Conservation (phyloP, 108 stramenopile species). For the Nannochloropsis salina region DNA sequence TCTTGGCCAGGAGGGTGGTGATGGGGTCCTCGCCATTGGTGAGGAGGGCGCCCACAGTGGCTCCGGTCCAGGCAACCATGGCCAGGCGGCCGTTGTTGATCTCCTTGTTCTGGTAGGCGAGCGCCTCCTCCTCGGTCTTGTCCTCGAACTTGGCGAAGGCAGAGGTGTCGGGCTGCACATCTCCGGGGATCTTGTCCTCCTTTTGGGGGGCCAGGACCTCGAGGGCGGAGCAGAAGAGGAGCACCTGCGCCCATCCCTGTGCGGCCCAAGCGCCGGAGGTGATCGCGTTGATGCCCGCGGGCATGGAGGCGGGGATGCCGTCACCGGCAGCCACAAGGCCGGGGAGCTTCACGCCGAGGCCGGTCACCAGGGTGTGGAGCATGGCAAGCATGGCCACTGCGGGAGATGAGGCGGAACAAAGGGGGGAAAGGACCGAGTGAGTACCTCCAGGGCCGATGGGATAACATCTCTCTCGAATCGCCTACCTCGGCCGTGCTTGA, state of each 20-base stretch:
- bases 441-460: too few species aligned
- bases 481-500: neutral
- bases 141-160: neutral
- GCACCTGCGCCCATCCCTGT: constrained; percentile 16
- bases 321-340: constrained; percentile 13
- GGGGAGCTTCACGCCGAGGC: neutral
- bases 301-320: neutral
- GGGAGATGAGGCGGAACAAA: too few species aligned
- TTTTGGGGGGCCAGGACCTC: neutral
- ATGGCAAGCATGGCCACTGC: neutral
- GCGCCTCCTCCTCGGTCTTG: constrained; percentile 9
- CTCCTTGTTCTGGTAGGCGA: constrained; percentile 18
- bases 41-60: neutral
- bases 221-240: neutral
- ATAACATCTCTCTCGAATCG: too few species aligned
- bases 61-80: neutral
- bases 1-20: neutral
- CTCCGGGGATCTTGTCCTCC: constrained; percentile 13
- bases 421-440: too few species aligned
- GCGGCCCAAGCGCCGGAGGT: constrained; percentile 19
- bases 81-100: constrained; percentile 16
- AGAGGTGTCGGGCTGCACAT: constrained; percentile 4
- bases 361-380: neutral
- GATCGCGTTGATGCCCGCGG: neutral
- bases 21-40: neutral